Percentiles rank a stretch among this genome's conserved stretches.
Evolutionary conservation across 495 filamentous ascomycete genomes (phyloP).

Genomic region (Aspergillus baeticus): DNA sequence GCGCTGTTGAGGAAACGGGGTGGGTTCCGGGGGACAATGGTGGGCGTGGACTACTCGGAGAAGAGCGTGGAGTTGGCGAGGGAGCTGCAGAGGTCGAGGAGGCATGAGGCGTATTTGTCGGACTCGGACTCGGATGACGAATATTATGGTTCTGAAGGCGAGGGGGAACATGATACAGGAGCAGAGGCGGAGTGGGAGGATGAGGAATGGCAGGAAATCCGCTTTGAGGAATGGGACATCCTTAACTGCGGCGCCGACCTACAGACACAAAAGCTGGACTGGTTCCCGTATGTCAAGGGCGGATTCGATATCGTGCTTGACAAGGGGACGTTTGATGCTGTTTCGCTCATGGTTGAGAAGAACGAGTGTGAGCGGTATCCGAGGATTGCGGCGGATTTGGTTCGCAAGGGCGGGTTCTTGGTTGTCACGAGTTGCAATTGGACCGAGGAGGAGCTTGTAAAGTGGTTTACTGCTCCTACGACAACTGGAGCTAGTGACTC

Average conservation of each 20-base stretch:
- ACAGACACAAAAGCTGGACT: slow-evolving; percentile 23
- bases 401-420: slow-evolving; percentile 69
- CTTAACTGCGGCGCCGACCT: slow-evolving; percentile 47
- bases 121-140: slow-evolving; percentile 22
- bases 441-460: slow-evolving; percentile 82
- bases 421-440: slow-evolving; percentile 96
- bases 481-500: neutral
- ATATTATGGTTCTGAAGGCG: slow-evolving; percentile 11
- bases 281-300: slow-evolving; percentile 32
- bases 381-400: slow-evolving; percentile 57
- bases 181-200: neutral
- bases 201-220: slow-evolving; percentile 34
- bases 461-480: slow-evolving; percentile 64
- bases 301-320: slow-evolving; percentile 88
- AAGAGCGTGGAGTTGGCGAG: slow-evolving; percentile 70
- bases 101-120: slow-evolving; percentile 40
- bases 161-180: slow-evolving; percentile 16
- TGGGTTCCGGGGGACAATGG: slow-evolving; percentile 58
- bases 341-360: slow-evolving; percentile 61
- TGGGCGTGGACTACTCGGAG: slow-evolving; percentile 86
- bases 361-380: slow-evolving; percentile 68
- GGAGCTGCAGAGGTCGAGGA: slow-evolving; percentile 39
- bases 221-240: slow-evolving; percentile 78
- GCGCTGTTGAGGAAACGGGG: slow-evolving; percentile 67
- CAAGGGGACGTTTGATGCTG: slow-evolving; percentile 96